Evolutionary conservation across 306 rosid species (phyloP), one percentile per base, ranked within the genome.

Genomic region (Rosa chinensis): DNA sequence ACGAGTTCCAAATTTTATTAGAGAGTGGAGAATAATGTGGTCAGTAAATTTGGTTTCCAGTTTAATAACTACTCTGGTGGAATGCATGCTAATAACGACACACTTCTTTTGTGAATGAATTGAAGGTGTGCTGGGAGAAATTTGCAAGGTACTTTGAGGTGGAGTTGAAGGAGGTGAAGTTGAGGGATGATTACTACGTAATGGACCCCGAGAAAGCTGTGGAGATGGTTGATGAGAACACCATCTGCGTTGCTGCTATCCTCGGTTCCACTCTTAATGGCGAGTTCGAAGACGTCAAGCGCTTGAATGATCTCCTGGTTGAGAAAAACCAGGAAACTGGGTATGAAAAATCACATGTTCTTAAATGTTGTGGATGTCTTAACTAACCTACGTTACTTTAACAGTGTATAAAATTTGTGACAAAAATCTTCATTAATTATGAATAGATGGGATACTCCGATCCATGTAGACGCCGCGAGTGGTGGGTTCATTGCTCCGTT

Each of bases 401-500:
- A 32, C 37, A 32, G 49, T 47, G 20, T 59, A 37, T 52, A 53
- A 62, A 61, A 53, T 45, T 25, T 40, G 11, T 40, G 4, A 32
- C 10, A 2, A 64, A 28, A 64, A 17, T 43, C 9, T 42, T 12
- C 14, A 61, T 48, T 68, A 4, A 2, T 8, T 5, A 18, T 47
- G 3, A 58, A 83, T 66, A 92, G 97, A 73, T 92, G 98, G 98
- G 92, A 94, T n/a, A 94, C 98, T 72, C 91, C 98, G 2, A 94
- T 94, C 80, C 98, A 94, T 82, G 98, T 94, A 35, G 98, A 92
- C 76, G 98, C 98, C 42, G 98, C 98, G 1, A 94, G 98, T 70
- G 98, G 98, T 18, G 98, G 98, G 4, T 94, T 94, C 82, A 94
- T 94, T 66, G 98, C 98, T 6, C 98, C 97, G 58, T 94, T 94